phyloP scores from a whole-genome alignment of 805 yeast genomes.

The Teunomyces atbi region DNA sequence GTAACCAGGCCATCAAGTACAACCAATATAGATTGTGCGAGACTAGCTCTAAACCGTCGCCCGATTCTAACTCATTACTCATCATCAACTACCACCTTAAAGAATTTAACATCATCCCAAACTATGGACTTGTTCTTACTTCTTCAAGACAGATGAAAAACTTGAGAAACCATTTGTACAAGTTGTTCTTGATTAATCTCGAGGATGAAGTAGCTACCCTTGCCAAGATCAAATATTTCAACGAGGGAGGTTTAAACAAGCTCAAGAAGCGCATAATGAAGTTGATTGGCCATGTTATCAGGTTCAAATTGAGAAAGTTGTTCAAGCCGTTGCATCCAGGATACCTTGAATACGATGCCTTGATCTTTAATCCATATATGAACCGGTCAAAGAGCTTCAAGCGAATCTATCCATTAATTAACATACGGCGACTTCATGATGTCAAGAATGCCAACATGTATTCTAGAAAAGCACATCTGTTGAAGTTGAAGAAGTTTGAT shows the following conservation, averaged over 20 bases:
- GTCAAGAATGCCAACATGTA: constrained; percentile 2
- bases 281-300: constrained; percentile 28
- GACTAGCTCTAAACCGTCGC: constrained; percentile 8
- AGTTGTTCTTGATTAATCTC: constrained; percentile 35
- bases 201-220: constrained; percentile 39
- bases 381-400: constrained; percentile 22
- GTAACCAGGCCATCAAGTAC: constrained; percentile 24
- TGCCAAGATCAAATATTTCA: constrained; percentile 33
- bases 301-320: constrained; percentile 24
- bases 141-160: constrained; percentile 20
- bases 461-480: not conserved
- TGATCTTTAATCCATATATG: constrained; percentile 24
- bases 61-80: constrained; percentile 8
- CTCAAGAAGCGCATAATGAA: constrained; percentile 27
- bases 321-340: constrained; percentile 13
- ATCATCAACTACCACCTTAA: constrained; percentile 23
- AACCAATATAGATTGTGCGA: constrained; percentile 34
- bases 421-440: constrained; percentile 2
- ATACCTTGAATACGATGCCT: constrained; percentile 20
- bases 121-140: constrained; percentile 26
- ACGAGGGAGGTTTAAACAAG: constrained; percentile 23
- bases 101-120: constrained; percentile 35
- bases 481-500: constrained; percentile 10
- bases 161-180: constrained; percentile 33
- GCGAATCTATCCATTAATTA: constrained; percentile 31